phyloP scores from a whole-genome alignment of 2,329 filamentous ascomycete species.

The Hirsutella rhossiliensis region DNA sequence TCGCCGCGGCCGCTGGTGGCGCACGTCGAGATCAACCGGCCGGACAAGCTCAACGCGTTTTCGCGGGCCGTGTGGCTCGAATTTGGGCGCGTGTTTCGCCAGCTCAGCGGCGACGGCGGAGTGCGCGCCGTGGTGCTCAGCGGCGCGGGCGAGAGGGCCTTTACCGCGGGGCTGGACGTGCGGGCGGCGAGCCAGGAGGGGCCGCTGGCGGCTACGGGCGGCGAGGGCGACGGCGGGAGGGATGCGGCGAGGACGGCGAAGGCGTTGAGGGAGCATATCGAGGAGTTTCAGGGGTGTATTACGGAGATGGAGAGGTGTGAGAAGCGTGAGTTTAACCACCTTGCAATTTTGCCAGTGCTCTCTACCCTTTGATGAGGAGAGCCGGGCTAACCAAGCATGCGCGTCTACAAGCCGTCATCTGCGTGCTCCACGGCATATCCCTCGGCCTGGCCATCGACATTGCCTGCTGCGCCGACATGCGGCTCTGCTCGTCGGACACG shows the following conservation, averaged over 20 bases:
- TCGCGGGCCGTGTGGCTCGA: slow-evolving; percentile 78
- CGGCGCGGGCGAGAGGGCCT: slow-evolving; percentile 71
- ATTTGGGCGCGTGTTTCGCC: slow-evolving; percentile 57
- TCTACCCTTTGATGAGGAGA: no score
- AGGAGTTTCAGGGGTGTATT: slow-evolving; percentile 72
- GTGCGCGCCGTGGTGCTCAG: slow-evolving; percentile 71
- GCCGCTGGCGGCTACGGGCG: slow-evolving; percentile 21
- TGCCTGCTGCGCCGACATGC: slow-evolving; percentile 56
- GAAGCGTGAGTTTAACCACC: slow-evolving; percentile 51
- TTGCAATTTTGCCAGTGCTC: no score
- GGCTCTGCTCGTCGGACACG: slow-evolving; percentile 47
- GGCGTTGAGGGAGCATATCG: slow-evolving; percentile 53
- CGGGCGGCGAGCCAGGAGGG: slow-evolving; percentile 49
- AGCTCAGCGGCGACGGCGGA: slow-evolving; percentile 58
- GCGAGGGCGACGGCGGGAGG: slow-evolving; percentile 10
- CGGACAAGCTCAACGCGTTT: slow-evolving; percentile 82
- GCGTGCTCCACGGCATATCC: slow-evolving; percentile 65
- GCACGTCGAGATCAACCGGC: slow-evolving; percentile 87
- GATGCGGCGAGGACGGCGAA: slow-evolving; percentile 57
- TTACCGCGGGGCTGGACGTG: slow-evolving; percentile 79
- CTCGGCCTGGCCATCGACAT: slow-evolving; percentile 72
- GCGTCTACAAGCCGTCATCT: slow-evolving; percentile 56
- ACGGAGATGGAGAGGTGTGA: slow-evolving; percentile 71
- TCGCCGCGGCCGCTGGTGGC: slow-evolving; percentile 62
- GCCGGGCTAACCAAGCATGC: not conserved